These are phyloP conservation scores for Calocybe indica DNA, from an alignment of 768 basidiomycete species.

Conservation along the genomic window DNA sequence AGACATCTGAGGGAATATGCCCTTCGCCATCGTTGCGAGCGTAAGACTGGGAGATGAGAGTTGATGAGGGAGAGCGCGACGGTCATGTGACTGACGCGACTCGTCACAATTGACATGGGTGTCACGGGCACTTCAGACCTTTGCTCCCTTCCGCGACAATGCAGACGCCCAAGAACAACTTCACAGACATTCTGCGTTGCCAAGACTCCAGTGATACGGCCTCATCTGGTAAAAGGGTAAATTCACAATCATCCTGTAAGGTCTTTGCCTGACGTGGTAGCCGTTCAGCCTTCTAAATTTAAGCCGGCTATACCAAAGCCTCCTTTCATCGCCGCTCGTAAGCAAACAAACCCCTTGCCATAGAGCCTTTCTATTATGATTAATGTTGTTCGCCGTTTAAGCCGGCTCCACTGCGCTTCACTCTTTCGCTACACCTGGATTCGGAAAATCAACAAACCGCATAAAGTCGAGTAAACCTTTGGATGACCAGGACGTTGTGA, in stretches of 20 bases:
- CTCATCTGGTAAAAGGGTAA: too few relatives aligned
- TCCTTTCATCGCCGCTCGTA: neutral
- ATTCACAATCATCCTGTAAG: too few relatives aligned
- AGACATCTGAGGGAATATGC: conserved; percentile 61
- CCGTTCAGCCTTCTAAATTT: conserved; percentile 30
- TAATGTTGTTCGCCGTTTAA: conserved; percentile 6
- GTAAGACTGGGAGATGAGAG: neutral
- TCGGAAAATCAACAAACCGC: conserved; percentile 20
- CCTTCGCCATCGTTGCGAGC: conserved; percentile 33
- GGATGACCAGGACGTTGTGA: conserved; percentile 20
- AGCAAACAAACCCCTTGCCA: too few relatives aligned
- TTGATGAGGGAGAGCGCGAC: conserved; percentile 15
- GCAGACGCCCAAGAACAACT: conserved; percentile 28
- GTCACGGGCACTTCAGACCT: conserved; percentile 3
- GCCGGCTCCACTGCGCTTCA: conserved; percentile 23
- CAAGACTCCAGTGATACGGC: conserved; percentile 5
- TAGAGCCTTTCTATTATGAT: neutral
- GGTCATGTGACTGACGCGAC: conserved; percentile 17
- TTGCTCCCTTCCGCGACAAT: conserved; percentile 9
- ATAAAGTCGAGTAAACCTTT: conserved; percentile 8
- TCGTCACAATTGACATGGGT: conserved; percentile 2
- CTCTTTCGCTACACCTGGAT: conserved; percentile 42
- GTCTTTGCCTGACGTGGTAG: too few relatives aligned
- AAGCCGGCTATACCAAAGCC: conserved; percentile 31
- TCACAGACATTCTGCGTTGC: conserved; percentile 31